Evolutionary conservation across 2,329 filamentous ascomycete genomes (phyloP).

Genomic region (Fusarium redolens): DNA sequence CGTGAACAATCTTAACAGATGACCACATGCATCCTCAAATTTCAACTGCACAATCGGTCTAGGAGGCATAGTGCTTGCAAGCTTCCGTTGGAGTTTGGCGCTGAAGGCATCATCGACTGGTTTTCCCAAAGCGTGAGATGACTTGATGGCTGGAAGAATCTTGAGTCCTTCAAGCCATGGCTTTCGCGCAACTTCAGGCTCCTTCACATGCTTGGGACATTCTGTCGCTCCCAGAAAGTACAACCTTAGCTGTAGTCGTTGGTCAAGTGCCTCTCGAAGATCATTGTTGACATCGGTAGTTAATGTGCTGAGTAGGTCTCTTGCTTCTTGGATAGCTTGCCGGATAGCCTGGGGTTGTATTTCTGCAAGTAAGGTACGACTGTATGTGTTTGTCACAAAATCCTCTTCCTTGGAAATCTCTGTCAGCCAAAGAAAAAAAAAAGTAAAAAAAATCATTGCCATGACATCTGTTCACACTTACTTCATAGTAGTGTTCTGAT

Average conservation of each 20-base stretch:
- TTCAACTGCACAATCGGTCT: slow-evolving; percentile 85
- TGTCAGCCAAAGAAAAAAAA: not conserved
- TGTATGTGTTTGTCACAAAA: slow-evolving; percentile 92
- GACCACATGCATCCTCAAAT: slow-evolving; percentile 76
- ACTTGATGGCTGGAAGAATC: slow-evolving; percentile 66
- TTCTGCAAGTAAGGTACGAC: slow-evolving; percentile 77
- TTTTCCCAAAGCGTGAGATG: slow-evolving; percentile 71
- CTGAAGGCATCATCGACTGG: slow-evolving; percentile 85
- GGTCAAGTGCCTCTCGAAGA: slow-evolving; percentile 66
- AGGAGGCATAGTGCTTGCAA: slow-evolving; percentile 94
- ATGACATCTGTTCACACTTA: slow-evolving; percentile 47
- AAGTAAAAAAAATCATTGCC: not conserved
- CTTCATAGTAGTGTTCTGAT: slow-evolving; percentile 91
- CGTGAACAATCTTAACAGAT: slow-evolving; percentile 76
- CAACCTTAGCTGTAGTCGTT: slow-evolving; percentile 74
- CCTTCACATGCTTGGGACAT: slow-evolving; percentile 57
- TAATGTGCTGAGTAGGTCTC: slow-evolving; percentile 60
- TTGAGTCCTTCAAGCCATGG: slow-evolving; percentile 64
- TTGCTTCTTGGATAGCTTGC: slow-evolving; percentile 64
- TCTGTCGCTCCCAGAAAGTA: slow-evolving; percentile 69
- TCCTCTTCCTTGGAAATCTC: slow-evolving; percentile 80
- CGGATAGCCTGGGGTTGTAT: slow-evolving; percentile 69
- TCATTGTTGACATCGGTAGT: slow-evolving; percentile 54
- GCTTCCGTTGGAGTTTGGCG: slow-evolving; percentile 86
- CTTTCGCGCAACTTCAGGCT: slow-evolving; percentile 59